Conservation (phyloP, 1,284 basidiomycete species). For the Puccinia brachypodii region DNA sequence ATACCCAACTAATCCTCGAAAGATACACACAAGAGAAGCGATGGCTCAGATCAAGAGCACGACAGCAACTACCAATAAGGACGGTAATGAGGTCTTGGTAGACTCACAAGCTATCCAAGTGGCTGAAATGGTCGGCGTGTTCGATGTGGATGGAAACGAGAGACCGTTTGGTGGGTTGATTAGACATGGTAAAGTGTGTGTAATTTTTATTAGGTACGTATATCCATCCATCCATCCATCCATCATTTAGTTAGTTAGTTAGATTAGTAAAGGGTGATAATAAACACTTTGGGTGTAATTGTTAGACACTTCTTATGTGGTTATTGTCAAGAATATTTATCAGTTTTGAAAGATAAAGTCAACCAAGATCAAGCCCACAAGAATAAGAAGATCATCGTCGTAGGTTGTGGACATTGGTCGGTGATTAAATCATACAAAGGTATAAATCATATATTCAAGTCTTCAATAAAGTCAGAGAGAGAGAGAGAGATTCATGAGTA, state of each 20-base stretch:
- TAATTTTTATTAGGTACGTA: constrained; percentile 35
- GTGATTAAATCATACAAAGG: constrained; percentile 40
- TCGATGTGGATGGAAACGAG: constrained; percentile 23
- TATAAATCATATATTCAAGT: no score
- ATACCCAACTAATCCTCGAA: no score
- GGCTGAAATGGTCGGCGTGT: constrained; percentile 16
- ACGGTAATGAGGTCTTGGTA: no score
- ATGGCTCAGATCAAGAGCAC: no score
- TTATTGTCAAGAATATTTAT: constrained; percentile 27
- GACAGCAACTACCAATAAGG: no score
- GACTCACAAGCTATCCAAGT: constrained; percentile 8
- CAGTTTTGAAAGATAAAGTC: neutral
- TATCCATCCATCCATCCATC: neutral
- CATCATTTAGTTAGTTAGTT: neutral
- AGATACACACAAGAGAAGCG: no score
- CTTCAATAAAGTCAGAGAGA: no score
- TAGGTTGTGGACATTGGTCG: constrained; percentile 46
- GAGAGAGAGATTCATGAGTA: no score
- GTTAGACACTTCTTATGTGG: constrained; percentile 39
- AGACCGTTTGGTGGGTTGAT: constrained; percentile 31
- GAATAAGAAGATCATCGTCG: constrained; percentile 11
- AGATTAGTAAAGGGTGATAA: no score
- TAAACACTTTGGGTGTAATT: no score
- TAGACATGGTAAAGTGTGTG: constrained; percentile 15
- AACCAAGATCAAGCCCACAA: neutral